Conservation (phyloP, 2,329 filamentous ascomycete species). For the Diaporthe citrichinensis region DNA sequence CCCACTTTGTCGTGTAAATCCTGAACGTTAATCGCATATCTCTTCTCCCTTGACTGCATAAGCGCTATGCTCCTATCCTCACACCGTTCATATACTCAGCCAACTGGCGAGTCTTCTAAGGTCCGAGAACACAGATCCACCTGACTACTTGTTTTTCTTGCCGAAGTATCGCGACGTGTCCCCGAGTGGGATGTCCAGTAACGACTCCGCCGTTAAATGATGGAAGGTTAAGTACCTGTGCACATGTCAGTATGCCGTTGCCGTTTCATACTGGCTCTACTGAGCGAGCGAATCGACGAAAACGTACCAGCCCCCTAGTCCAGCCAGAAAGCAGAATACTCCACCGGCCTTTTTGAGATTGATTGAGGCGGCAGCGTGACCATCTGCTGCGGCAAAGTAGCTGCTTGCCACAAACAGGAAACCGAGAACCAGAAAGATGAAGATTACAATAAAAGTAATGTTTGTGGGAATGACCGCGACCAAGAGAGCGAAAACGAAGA, state of each 20-base stretch:
- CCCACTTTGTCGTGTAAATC: not conserved
- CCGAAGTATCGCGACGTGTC: conserved; percentile 47
- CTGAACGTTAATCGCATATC: too few species aligned
- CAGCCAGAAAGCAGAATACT: conserved; percentile 47
- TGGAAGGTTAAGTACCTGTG: conserved; percentile 48
- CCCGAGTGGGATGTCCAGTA: conserved; percentile 46
- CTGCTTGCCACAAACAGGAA: conserved; percentile 46
- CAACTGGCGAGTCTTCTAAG: too few species aligned
- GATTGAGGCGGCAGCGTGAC: conserved; percentile 37
- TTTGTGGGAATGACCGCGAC: conserved; percentile 47
- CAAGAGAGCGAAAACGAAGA: conserved; percentile 44
- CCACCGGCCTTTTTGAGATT: conserved; percentile 46
- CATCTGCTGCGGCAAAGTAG: conserved; percentile 48
- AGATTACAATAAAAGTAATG: conserved; percentile 47
- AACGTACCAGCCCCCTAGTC: conserved; percentile 47
- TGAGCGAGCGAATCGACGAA: accelerated
- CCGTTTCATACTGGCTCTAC: too few species aligned
- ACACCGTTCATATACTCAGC: not conserved
- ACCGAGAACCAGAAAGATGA: conserved; percentile 43
- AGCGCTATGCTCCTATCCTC: not conserved
- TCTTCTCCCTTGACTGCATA: not conserved
- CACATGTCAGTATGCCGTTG: not conserved
- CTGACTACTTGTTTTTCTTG: conserved; percentile 36
- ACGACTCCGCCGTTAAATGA: conserved; percentile 45
- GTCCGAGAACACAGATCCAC: not conserved